Base-by-base conservation (phyloP, 805 yeast species). In the Cyberlindnera petersonii region DNA sequence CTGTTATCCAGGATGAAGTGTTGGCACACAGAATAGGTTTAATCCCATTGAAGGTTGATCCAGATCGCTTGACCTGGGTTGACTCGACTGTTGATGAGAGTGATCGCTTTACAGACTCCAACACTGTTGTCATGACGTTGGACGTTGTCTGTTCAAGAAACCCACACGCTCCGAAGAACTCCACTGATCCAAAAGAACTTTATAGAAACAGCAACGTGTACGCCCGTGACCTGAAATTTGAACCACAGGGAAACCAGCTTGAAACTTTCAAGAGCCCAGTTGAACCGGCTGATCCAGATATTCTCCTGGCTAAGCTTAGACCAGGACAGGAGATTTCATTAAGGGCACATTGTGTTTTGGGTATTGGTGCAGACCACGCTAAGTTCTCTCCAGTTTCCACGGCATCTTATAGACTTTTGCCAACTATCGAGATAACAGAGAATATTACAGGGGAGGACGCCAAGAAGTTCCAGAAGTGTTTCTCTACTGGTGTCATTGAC, bases 381-480 rank as follows among this genome's bases (percentile, higher is more conserved):
- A 93, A 93, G 64, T 93, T 86, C 61, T 87, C 97, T 7, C 98
- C 98, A 5, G 98, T 93, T 9, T 77, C 95, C 14, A 93, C 98
- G 11, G 97, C 98, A 3, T 86, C 96, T 11, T 93, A 93, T 66
- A 76, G 98, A 65, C 71, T 93, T 57, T 64, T 93, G 68, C 98
- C 98, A 13, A 82, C 77, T 19, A 89, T 89, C 52, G 79, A 83
- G 47, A 87, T 93, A 38, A 60, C 68, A 28, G 67, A 77, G 46
- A 86, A 91, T 33, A 86, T 93, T 42, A 67, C 65, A 1, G 97
- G 96, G 6, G 77, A 72, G 8, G 74, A 75, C 35, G 98, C 97
- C 3, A 57, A 66, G 39, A 83, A 77, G 55, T 86, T 93, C 64
- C 87, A 85, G 62, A 75, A 77, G 54, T 91, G 98, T 64, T 93